Conservation (phyloP, 805 yeast species). For the Candida pseudoglaebosa region DNA sequence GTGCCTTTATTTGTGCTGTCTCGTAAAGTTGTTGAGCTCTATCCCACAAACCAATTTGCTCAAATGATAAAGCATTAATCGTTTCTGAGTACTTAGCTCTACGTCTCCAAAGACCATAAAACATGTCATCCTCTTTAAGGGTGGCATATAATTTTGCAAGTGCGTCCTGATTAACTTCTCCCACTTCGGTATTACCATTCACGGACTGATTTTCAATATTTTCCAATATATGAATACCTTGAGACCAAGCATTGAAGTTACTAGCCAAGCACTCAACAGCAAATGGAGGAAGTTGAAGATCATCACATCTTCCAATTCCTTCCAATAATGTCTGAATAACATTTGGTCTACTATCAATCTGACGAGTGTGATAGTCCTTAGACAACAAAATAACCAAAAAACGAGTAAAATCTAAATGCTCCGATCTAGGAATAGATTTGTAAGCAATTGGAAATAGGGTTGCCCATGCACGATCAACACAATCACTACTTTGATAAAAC, state of each 20-base stretch:
- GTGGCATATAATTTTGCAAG: slow-evolving; percentile 83
- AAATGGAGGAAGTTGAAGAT: slow-evolving; percentile 87
- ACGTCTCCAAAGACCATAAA: slow-evolving; percentile 96
- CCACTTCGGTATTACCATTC: slow-evolving; percentile 67
- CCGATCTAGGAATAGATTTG: slow-evolving; percentile 69
- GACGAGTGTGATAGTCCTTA: slow-evolving; percentile 90
- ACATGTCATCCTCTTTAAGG: slow-evolving; percentile 92
- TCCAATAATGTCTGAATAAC: slow-evolving; percentile 80
- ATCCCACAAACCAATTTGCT: slow-evolving; percentile 93
- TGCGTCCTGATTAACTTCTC: slow-evolving; percentile 87
- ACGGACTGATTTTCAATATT: slow-evolving; percentile 53
- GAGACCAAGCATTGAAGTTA: slow-evolving; percentile 88
- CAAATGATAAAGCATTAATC: slow-evolving; percentile 86
- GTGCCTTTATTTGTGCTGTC: slow-evolving; percentile 92
- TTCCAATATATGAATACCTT: slow-evolving; percentile 81
- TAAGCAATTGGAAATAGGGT: slow-evolving; percentile 79
- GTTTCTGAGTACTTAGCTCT: slow-evolving; percentile 94
- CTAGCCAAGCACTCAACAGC: slow-evolving; percentile 82
- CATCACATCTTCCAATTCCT: slow-evolving; percentile 73
- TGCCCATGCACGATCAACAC: slow-evolving; percentile 82
- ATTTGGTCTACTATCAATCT: slow-evolving; percentile 80
- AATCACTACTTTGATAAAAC: slow-evolving; percentile 74
- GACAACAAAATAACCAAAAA: slow-evolving; percentile 74
- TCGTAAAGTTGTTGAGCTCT: slow-evolving; percentile 92
- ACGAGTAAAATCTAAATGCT: slow-evolving; percentile 79